These are phyloP conservation scores for Alternaria metachromatica DNA, from an alignment of 2,329 filamentous ascomycete species.

Conservation along the genomic window DNA sequence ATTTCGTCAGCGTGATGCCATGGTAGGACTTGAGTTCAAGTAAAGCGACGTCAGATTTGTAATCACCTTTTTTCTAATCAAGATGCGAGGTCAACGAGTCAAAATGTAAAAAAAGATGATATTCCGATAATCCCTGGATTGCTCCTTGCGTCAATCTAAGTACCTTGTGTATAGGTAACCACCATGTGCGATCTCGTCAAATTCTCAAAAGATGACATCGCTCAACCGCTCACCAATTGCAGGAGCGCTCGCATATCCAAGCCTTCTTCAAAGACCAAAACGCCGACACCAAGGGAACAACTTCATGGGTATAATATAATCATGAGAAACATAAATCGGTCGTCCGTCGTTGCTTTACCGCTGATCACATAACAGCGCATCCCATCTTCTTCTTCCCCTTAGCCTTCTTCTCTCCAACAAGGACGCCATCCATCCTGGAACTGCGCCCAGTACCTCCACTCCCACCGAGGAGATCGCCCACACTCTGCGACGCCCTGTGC, in stretches of 20 bases:
- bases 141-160: background rate
- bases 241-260: background rate
- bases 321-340: background rate
- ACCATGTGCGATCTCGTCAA: background rate
- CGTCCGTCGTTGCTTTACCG: background rate
- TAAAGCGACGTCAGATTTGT: background rate
- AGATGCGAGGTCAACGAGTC: background rate
- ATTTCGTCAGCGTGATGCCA: background rate
- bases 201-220: background rate
- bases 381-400: constrained; percentile 25
- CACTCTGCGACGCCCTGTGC: background rate
- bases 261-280: background rate
- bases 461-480: background rate
- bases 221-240: background rate
- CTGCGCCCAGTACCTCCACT: background rate
- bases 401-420: background rate
- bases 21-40: background rate
- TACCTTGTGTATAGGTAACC: background rate
- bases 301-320: background rate
- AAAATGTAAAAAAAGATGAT: background rate
- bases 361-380: constrained; percentile 27
- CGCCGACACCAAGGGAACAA: background rate
- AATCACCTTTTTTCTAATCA: background rate
- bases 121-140: background rate
- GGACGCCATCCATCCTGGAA: background rate